Conservation (phyloP, 495 filamentous ascomycete species). For the Talaromyces borbonicus region DNA sequence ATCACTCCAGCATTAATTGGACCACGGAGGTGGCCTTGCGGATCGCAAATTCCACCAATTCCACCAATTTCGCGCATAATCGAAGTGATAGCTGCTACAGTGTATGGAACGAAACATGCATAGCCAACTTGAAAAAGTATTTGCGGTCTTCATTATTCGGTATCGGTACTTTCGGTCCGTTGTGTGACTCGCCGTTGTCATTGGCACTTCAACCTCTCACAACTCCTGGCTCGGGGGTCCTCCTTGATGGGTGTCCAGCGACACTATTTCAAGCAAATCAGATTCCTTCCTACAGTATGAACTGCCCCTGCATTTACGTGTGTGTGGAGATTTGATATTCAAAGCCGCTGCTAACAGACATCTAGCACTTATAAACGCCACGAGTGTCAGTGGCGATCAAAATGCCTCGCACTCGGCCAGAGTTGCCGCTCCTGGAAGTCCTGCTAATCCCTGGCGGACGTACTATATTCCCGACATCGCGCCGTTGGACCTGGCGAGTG, state of each 20-base stretch:
- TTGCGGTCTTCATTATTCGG: conserved; percentile 21
- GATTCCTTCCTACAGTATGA: conserved; percentile 30
- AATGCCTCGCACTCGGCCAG: conserved; percentile 16
- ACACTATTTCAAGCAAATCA: conserved; percentile 26
- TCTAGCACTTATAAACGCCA: conserved; percentile 29
- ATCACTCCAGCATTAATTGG: conserved; percentile 25
- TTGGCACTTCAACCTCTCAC: conserved; percentile 22
- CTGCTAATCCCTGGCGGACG: conserved; percentile 27
- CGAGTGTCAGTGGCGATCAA: background rate
- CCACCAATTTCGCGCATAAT: conserved; percentile 26
- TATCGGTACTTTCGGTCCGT: conserved; percentile 19
- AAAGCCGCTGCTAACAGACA: background rate
- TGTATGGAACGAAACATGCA: conserved; percentile 30
- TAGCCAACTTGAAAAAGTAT: conserved; percentile 21
- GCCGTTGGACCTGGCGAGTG: conserved; percentile 24
- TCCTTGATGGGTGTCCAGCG: conserved; percentile 21
- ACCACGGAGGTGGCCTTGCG: conserved; percentile 33
- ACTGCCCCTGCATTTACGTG: conserved; percentile 6
- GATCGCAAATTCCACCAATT: conserved; percentile 32
- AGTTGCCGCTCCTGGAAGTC: conserved; percentile 22
- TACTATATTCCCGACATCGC: conserved; percentile 33
- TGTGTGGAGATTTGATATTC: background rate
- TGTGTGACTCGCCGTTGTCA: conserved; percentile 24
- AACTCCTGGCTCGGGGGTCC: conserved; percentile 12
- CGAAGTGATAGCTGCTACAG: conserved; percentile 36